phyloP scores from a whole-genome alignment of 495 filamentous ascomycete genomes.

The Penicillium cosmopolitanum region DNA sequence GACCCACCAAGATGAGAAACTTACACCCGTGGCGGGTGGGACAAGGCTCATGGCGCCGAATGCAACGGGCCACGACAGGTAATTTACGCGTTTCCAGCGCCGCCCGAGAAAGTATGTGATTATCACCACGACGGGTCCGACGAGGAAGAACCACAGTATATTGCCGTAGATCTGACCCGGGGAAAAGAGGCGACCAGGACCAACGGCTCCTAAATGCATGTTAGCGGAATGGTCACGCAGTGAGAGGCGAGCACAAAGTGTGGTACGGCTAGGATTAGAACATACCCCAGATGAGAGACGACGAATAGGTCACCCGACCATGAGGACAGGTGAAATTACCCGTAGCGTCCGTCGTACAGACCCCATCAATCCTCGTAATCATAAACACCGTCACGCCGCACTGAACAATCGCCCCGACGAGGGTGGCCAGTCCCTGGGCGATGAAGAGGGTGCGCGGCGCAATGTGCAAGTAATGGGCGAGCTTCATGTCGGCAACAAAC shows the following conservation, averaged over 20 bases:
- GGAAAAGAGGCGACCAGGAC: constrained; percentile 69
- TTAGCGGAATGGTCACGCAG: background rate
- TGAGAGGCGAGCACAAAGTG: background rate
- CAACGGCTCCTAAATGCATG: constrained; percentile 50
- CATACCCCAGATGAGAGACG: constrained; percentile 70
- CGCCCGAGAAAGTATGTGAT: constrained; percentile 59
- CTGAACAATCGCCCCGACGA: constrained; percentile 68
- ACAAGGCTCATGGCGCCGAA: constrained; percentile 68
- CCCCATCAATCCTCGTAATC: constrained; percentile 60
- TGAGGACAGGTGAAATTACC: constrained; percentile 72
- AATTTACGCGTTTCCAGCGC: constrained; percentile 55
- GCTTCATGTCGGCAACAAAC: constrained; percentile 74
- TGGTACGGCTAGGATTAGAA: background rate
- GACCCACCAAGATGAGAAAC: constrained; percentile 70
- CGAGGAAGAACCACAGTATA: constrained; percentile 65
- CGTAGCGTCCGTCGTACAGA: constrained; percentile 63
- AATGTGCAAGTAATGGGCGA: constrained; percentile 81
- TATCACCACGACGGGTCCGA: constrained; percentile 60
- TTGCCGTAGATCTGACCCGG: constrained; percentile 67
- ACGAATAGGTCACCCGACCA: constrained; percentile 68
- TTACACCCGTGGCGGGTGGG: constrained; percentile 69
- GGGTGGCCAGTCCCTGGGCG: constrained; percentile 68
- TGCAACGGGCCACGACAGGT: constrained; percentile 67
- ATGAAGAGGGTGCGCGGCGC: constrained; percentile 70
- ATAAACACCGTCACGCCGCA: constrained; percentile 67